These are phyloP conservation scores for Ophioceras dolichostomum DNA, from an alignment of 2,329 filamentous ascomycete genomes.

Conservation along the genomic window DNA sequence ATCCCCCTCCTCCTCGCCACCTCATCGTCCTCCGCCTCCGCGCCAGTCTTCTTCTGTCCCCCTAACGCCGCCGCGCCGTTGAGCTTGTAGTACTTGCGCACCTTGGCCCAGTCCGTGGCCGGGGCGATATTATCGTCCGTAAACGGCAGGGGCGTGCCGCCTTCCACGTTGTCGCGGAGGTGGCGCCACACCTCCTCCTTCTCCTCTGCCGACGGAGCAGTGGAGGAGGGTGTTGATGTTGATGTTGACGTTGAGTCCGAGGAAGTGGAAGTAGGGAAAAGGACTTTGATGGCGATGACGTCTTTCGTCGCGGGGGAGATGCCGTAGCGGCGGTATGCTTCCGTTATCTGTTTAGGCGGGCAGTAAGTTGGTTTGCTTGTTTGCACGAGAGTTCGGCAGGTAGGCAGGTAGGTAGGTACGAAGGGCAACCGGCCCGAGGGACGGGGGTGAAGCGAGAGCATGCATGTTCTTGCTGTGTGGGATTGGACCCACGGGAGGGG, in stretches of 20 bases:
- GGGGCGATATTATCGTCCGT: constrained; percentile 48
- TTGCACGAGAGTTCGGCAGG: no score
- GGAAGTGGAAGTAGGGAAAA: constrained; percentile 31
- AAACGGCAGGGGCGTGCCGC: constrained; percentile 47
- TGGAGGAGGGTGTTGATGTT: constrained; percentile 13
- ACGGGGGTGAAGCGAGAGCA: no score
- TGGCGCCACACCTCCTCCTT: constrained; percentile 44
- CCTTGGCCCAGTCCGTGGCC: constrained; percentile 52
- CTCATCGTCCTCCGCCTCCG: constrained; percentile 18
- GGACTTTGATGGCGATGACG: constrained; percentile 73
- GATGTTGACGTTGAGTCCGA: no score
- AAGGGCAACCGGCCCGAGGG: no score
- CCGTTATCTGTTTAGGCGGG: constrained; percentile 55
- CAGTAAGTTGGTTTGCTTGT: no score
- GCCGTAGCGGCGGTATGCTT: constrained; percentile 82
- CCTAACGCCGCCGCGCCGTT: constrained; percentile 44
- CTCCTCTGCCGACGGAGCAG: constrained; percentile 10
- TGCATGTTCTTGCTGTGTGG: no score
- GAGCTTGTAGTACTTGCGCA: constrained; percentile 82
- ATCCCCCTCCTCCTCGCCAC: constrained; percentile 36
- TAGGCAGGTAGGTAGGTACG: no score
- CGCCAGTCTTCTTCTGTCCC: constrained; percentile 21
- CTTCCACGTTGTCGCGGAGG: constrained; percentile 49
- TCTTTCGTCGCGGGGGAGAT: constrained; percentile 57
- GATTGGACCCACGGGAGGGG: no score